These are phyloP conservation scores for Coniella vitis DNA, from an alignment of 2,329 filamentous ascomycete genomes.

Conservation along the genomic window DNA sequence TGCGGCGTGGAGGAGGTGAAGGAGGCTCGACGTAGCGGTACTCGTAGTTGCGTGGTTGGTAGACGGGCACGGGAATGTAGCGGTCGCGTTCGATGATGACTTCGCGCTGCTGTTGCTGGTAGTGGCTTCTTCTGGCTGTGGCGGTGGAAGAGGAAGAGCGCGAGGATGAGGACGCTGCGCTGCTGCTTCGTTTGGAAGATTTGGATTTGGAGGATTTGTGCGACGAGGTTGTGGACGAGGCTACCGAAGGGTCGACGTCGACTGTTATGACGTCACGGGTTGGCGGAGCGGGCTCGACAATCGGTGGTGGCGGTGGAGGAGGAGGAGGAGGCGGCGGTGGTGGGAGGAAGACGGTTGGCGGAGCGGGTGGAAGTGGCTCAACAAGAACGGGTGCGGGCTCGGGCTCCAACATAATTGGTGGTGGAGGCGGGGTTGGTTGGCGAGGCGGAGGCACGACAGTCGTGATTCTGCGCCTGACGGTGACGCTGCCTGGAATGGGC, in stretches of 20 bases:
- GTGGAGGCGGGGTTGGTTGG: slow-evolving; percentile 18
- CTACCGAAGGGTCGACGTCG: slow-evolving; percentile 21
- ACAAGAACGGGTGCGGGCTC: slow-evolving; percentile 20
- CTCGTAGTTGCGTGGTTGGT: slow-evolving; percentile 35
- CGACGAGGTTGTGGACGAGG: neutral
- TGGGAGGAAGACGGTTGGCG: slow-evolving; percentile 18
- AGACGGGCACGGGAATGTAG: slow-evolving; percentile 37
- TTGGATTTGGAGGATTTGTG: slow-evolving; percentile 2
- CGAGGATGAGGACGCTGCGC: slow-evolving; percentile 7
- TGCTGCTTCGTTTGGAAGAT: slow-evolving; percentile 1
- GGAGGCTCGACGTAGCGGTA: slow-evolving; percentile 43
- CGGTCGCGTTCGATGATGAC: slow-evolving; percentile 47
- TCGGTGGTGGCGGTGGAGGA: slow-evolving; percentile 16
- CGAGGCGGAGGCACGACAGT: slow-evolving; percentile 29
- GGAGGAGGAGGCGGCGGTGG: slow-evolving; percentile 19
- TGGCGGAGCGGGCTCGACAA: slow-evolving; percentile 17
- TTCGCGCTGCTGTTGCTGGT: slow-evolving; percentile 29
- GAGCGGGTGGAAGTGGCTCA: slow-evolving; percentile 11
- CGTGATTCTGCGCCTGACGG: slow-evolving; percentile 30
- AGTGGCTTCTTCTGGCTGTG: slow-evolving; percentile 12
- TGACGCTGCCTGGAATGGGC: slow-evolving; percentile 31
- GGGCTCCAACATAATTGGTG: slow-evolving; percentile 13
- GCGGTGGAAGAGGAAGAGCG: slow-evolving; percentile 10
- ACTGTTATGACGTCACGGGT: slow-evolving; percentile 21
- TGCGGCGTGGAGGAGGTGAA: slow-evolving; percentile 29